These are phyloP conservation scores for Solanum clarkiae DNA, from an alignment of 257 asterid genomes.

Conservation along the genomic window DNA sequence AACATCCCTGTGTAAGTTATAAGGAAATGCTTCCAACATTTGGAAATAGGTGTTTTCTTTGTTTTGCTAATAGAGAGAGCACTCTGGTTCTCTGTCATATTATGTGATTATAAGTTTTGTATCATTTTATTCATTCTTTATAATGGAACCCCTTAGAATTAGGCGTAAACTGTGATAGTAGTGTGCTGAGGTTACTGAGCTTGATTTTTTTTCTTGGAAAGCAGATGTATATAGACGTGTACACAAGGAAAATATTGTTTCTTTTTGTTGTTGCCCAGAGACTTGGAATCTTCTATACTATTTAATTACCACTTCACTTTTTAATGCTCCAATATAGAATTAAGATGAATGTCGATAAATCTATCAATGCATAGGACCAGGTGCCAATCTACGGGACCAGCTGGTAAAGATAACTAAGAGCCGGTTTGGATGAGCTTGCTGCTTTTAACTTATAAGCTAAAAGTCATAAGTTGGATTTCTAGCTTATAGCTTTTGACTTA, in stretches of 20 bases:
- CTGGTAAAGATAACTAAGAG: neutral
- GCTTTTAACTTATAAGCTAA: too few species aligned
- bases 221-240: neutral
- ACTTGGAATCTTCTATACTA: neutral
- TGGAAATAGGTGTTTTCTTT: neutral
- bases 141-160: neutral
- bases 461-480: too few species aligned
- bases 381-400: neutral
- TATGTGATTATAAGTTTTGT: neutral
- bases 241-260: neutral
- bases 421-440: too few species aligned
- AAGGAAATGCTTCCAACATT: neutral
- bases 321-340: neutral
- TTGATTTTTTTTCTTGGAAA: neutral
- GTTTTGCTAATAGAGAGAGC: neutral
- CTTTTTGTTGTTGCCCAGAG: neutral
- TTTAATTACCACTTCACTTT: neutral
- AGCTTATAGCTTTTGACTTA: too few species aligned
- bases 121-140: neutral
- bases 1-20: conserved; percentile 18
- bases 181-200: neutral
- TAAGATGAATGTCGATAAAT: neutral
- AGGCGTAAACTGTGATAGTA: neutral
- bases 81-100: neutral
- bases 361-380: neutral